A percentile compares a stretch with the other conserved stretches of the same genome.
These are phyloP conservation scores for Pestalotiopsis sp. DNA, from an alignment of 2,329 filamentous ascomycete genomes.

Conservation along the genomic window DNA sequence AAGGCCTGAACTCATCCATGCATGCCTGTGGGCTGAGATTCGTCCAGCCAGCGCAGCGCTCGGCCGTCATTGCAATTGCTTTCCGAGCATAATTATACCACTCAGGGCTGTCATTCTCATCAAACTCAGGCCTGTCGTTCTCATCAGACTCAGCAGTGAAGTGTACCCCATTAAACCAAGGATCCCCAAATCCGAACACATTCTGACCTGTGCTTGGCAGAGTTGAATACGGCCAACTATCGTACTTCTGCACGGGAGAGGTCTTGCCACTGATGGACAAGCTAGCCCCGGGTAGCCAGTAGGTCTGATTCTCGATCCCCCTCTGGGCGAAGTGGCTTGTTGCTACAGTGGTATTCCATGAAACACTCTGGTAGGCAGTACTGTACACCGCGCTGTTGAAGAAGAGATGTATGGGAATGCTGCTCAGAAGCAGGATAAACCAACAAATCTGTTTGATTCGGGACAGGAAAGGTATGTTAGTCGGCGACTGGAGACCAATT, in stretches of 20 bases:
- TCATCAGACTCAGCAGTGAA: no score
- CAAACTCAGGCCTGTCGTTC: not conserved
- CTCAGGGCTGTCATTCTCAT: not conserved
- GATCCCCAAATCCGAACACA: no score
- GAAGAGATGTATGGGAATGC: constrained; percentile 15
- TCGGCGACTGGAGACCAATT: constrained; percentile 42
- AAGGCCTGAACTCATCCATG: not conserved
- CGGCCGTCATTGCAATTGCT: not conserved
- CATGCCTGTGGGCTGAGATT: not conserved
- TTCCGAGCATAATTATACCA: not conserved
- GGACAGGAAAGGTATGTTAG: constrained; percentile 30
- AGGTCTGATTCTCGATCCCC: not conserved
- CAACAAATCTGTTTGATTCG: constrained; percentile 10
- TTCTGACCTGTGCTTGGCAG: not conserved
- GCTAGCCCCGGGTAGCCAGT: not conserved
- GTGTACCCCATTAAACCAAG: no score
- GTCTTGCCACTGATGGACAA: not conserved
- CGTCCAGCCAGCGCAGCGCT: not conserved
- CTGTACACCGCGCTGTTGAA: constrained; percentile 16
- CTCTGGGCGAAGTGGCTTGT: not conserved
- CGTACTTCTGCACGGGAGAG: not conserved
- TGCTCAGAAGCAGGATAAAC: constrained; percentile 12
- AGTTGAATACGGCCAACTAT: not conserved
- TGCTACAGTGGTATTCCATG: not conserved
- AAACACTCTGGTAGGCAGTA: not conserved